A percentile compares a stretch with the other conserved stretches of the same genome.
phyloP scores from a whole-genome alignment of 1,139 yeast species.

The Zygoascus meyerae region DNA sequence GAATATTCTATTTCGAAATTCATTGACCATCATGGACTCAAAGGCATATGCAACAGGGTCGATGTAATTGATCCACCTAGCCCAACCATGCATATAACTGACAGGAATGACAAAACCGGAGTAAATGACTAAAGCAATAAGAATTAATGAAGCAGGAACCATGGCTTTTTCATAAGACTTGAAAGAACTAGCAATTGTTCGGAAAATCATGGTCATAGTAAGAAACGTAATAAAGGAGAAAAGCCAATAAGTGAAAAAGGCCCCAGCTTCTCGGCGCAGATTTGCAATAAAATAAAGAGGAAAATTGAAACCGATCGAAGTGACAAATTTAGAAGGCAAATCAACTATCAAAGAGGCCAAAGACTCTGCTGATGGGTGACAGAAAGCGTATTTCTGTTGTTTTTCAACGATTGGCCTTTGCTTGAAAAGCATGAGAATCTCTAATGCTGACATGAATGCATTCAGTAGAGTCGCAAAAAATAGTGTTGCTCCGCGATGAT shows the following conservation, averaged over 20 bases:
- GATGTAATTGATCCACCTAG: constrained; percentile 54
- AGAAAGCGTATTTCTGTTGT: constrained; percentile 58
- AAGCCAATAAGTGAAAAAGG: constrained; percentile 52
- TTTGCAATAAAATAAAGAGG: constrained; percentile 54
- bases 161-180: constrained; percentile 55
- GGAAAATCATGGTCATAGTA: constrained; percentile 53
- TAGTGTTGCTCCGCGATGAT: constrained; percentile 51
- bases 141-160: constrained; percentile 53
- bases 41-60: constrained; percentile 55
- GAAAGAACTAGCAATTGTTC: constrained; percentile 53
- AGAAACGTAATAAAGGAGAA: constrained; percentile 44
- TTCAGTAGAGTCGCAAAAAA: constrained; percentile 54
- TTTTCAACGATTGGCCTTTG: constrained; percentile 56
- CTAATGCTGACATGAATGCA: constrained; percentile 53
- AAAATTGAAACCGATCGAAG: constrained; percentile 43
- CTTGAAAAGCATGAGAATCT: constrained; percentile 50
- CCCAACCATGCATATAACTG: constrained; percentile 58
- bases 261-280: constrained; percentile 54
- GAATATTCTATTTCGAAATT: constrained; percentile 48
- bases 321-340: constrained; percentile 48
- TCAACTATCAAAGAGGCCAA: constrained; percentile 54
- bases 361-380: constrained; percentile 65
- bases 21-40: constrained; percentile 53
- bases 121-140: constrained; percentile 49
- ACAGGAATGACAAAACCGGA: constrained; percentile 57